Conservation (phyloP, 2,329 filamentous ascomycete species). For the Metarhizium album region DNA sequence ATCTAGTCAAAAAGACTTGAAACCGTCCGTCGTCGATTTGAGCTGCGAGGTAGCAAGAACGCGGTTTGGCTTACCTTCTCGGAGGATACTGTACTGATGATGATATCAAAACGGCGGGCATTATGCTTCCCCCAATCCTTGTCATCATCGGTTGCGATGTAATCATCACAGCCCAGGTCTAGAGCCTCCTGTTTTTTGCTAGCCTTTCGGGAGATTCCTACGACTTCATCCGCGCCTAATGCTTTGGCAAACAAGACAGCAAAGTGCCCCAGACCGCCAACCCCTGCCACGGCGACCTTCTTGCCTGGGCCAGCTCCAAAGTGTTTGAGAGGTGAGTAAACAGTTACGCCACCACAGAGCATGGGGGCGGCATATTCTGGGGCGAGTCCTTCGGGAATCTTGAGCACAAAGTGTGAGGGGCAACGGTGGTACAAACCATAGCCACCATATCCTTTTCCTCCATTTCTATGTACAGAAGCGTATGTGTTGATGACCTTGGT, state of each 20-base stretch:
- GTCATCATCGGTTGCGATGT: conserved; percentile 34
- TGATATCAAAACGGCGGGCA: conserved; percentile 41
- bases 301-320: conserved; percentile 58
- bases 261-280: conserved; percentile 61
- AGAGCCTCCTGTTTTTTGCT: conserved; percentile 44
- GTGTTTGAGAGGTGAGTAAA: conserved; percentile 51
- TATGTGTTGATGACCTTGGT: conserved; percentile 39
- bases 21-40: neutral
- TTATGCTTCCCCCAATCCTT: conserved; percentile 43
- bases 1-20: too few species aligned
- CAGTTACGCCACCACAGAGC: conserved; percentile 61
- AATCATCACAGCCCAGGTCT: conserved; percentile 45
- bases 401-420: conserved; percentile 36
- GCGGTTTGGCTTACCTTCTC: conserved; percentile 11
- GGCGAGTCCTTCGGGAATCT: conserved; percentile 31
- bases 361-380: conserved; percentile 45
- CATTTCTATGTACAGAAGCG: conserved; percentile 23
- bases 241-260: conserved; percentile 59
- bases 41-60: neutral
- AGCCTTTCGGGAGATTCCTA: conserved; percentile 44
- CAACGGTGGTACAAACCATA: conserved; percentile 24
- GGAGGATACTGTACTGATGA: conserved; percentile 45
- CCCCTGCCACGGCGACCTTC: conserved; percentile 53
- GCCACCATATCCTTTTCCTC: conserved; percentile 37
- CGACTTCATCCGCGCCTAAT: conserved; percentile 49